Evolutionary conservation across 352 stramenopile species (phyloP).

Genomic region (Pythium biforme): DNA sequence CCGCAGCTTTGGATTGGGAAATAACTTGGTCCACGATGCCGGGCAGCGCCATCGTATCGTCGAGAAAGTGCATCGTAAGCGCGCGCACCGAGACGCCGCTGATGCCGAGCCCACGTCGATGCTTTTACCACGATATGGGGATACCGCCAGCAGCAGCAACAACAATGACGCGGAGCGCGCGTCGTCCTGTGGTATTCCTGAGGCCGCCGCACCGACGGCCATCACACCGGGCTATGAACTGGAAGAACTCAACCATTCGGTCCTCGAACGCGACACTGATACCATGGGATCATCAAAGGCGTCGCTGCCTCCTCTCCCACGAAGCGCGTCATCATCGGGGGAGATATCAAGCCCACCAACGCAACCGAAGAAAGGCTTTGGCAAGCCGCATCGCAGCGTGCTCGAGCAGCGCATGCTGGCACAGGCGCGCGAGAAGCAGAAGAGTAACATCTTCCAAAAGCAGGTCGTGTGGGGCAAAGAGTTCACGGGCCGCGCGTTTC

Average conservation of each 20-base stretch:
- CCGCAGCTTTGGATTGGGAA: constrained; percentile 65
- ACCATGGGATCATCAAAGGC: not conserved
- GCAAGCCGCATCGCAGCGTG: constrained; percentile 51
- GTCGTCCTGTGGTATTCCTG: not conserved
- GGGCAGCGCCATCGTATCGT: constrained; percentile 24
- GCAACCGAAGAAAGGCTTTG: constrained; percentile 37
- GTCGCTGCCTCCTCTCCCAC: constrained; percentile 12
- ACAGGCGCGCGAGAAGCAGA: constrained; percentile 48
- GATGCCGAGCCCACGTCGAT: constrained; percentile 8
- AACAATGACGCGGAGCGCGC: constrained; percentile 17
- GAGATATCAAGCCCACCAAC: not conserved
- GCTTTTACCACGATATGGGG: constrained; percentile 18
- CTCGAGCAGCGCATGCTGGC: constrained; percentile 61
- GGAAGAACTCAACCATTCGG: constrained; percentile 21
- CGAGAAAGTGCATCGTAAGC: constrained; percentile 24
- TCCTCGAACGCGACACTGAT: not conserved
- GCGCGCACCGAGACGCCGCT: constrained; percentile 6
- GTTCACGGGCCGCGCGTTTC: constrained; percentile 81
- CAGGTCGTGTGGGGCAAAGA: constrained; percentile 80
- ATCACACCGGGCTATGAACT: constrained; percentile 29
- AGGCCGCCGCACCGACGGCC: not conserved
- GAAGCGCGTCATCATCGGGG: not conserved
- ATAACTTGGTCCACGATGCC: constrained; percentile 39
- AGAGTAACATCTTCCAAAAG: constrained; percentile 51
- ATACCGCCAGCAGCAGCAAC: constrained; percentile 22